Evolutionary conservation across 2,329 filamentous ascomycete species (phyloP).

Genomic region (Pseudofabraea citricarpa): DNA sequence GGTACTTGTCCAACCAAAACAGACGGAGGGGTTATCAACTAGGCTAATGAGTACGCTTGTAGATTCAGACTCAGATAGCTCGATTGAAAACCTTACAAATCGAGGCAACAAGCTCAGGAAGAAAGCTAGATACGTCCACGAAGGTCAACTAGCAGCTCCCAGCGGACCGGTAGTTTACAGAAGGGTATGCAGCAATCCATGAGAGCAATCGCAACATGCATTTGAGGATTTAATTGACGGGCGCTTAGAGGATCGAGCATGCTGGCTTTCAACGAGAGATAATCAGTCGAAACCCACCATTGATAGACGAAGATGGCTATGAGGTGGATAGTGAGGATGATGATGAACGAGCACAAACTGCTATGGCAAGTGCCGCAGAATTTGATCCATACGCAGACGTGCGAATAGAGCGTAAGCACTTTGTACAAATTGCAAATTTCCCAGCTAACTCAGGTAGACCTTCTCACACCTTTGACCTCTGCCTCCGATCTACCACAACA

Average conservation of each 20-base stretch:
- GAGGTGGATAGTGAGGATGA: constrained; percentile 70
- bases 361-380: constrained; percentile 58
- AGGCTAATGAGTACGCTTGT: too few relatives aligned
- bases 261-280: constrained; percentile 69
- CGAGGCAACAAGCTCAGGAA: constrained; percentile 77
- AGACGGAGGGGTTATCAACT: too few relatives aligned
- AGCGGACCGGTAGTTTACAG: constrained; percentile 65
- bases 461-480: constrained; percentile 71
- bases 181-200: constrained; percentile 46
- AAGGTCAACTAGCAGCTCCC: constrained; percentile 63
- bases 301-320: constrained; percentile 75
- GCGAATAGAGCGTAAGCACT: constrained; percentile 60
- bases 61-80: constrained; percentile 77
- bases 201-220: constrained; percentile 9
- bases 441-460: constrained; percentile 43
- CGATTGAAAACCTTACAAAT: constrained; percentile 65
- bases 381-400: constrained; percentile 72
- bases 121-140: constrained; percentile 64
- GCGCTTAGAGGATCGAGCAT: constrained; percentile 61
- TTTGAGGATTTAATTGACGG: constrained; percentile 17
- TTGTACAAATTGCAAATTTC: neutral
- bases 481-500: constrained; percentile 71
- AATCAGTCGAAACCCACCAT: constrained; percentile 66
- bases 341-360: constrained; percentile 56
- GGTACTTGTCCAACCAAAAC: constrained; percentile 40